phyloP scores from a whole-genome alignment of 306 rosid species.

The Astragalus glycyphyllos region DNA sequence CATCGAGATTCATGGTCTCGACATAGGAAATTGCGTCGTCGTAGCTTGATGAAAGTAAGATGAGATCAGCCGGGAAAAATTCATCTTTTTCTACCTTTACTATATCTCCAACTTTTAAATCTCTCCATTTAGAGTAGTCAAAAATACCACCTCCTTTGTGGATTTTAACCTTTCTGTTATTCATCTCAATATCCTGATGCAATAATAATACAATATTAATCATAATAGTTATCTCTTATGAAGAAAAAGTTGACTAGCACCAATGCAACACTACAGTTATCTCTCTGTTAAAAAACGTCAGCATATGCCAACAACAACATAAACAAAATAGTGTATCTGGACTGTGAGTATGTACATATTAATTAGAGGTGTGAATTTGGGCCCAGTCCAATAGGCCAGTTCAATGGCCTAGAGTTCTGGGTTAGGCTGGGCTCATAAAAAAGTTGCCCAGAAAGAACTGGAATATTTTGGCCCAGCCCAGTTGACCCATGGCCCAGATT shows the following conservation, averaged over 20 bases:
- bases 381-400: too few species aligned
- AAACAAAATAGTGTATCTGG: too few species aligned
- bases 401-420: too few species aligned
- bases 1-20: conserved; percentile 91
- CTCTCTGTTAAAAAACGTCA: conserved; percentile 19
- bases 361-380: too few species aligned
- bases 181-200: conserved; percentile 84
- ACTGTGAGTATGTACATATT: background rate
- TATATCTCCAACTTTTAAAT: conserved; percentile 78
- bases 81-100: conserved; percentile 86
- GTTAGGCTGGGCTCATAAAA: too few species aligned
- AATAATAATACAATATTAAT: conserved; percentile 41
- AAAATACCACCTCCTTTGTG: conserved; percentile 66
- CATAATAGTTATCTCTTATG: background rate
- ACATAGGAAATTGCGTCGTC: conserved; percentile 91
- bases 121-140: conserved; percentile 68
- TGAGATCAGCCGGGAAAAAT: conserved; percentile 93
- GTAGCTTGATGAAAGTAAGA: conserved; percentile 79
- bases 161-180: conserved; percentile 76
- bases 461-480: too few species aligned
- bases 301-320: background rate
- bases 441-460: too few species aligned
- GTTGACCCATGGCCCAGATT: too few species aligned
- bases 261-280: background rate
- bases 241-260: conserved; percentile 1